Conservation (phyloP, 768 basidiomycete genomes). For the Boletus reticuloceps region DNA sequence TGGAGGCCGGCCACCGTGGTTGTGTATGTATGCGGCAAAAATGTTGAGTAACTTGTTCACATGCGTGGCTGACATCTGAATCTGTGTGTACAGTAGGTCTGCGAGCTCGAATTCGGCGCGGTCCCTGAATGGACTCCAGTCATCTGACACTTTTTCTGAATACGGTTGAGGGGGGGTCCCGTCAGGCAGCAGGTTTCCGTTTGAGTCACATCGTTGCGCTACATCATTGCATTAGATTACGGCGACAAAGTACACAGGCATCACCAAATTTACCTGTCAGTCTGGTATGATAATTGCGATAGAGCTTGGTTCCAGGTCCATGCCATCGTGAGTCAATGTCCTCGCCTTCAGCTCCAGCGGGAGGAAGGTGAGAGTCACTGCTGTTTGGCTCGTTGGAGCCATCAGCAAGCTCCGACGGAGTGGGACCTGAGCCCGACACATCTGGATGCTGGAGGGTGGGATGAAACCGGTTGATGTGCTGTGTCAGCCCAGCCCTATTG, state of each 20-base stretch:
- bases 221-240: too few species aligned
- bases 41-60: background rate
- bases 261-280: background rate
- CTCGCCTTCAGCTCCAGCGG: background rate
- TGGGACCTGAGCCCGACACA: too few species aligned
- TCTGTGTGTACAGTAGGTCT: background rate
- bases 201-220: background rate
- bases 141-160: background rate
- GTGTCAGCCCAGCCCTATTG: background rate
- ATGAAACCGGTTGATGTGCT: background rate
- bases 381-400: too few species aligned
- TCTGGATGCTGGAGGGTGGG: background rate
- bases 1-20: background rate
- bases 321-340: background rate
- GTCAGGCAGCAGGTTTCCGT: background rate
- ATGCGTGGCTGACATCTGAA: background rate
- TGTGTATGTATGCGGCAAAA: background rate
- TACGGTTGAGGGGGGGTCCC: background rate
- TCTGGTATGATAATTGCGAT: conserved; percentile 1
- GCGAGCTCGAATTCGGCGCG: background rate
- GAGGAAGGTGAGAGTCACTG: background rate
- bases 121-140: background rate
- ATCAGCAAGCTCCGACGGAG: too few species aligned
- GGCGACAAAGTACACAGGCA: too few species aligned
- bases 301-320: background rate